A percentile compares a stretch with the other conserved stretches of the same genome.
Evolutionary conservation across 2,329 filamentous ascomycete species (phyloP).

Genomic region (Ramichloridium luteum): DNA sequence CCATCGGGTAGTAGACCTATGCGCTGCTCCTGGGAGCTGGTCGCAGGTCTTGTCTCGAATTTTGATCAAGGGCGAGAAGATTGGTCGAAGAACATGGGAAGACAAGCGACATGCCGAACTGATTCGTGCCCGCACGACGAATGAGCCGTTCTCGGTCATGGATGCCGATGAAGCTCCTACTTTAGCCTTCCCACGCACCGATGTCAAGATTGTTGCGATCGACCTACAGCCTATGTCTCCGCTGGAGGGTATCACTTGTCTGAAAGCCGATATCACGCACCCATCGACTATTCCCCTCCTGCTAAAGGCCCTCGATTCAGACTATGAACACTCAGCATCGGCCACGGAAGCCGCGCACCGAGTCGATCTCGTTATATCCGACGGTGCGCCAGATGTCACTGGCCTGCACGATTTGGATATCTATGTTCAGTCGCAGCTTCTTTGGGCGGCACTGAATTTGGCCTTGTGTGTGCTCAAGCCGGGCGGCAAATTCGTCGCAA

Average conservation of each 20-base stretch:
- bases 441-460: conserved; percentile 87
- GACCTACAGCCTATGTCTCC: conserved; percentile 94
- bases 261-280: conserved; percentile 94
- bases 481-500: conserved; percentile 92
- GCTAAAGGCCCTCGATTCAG: conserved; percentile 69
- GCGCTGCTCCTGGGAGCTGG: conserved; percentile 92
- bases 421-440: conserved; percentile 89
- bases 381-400: conserved; percentile 92
- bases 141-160: background rate
- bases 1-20: conserved; percentile 86
- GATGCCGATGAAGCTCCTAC: background rate
- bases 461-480: conserved; percentile 85
- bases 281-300: conserved; percentile 87
- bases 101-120: conserved; percentile 55
- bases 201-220: conserved; percentile 90
- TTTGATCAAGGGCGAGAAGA: conserved; percentile 84
- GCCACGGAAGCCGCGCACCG: conserved; percentile 49
- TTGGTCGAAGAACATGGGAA: conserved; percentile 76
- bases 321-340: conserved; percentile 28
- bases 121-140: conserved; percentile 10
- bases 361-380: conserved; percentile 87
- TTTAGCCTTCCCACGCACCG: conserved; percentile 13
- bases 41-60: conserved; percentile 91
- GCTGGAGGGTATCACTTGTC: conserved; percentile 78
- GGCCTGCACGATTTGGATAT: conserved; percentile 96